phyloP scores from a whole-genome alignment of 169 alveolate species.

The Cryptosporidium muris region DNA sequence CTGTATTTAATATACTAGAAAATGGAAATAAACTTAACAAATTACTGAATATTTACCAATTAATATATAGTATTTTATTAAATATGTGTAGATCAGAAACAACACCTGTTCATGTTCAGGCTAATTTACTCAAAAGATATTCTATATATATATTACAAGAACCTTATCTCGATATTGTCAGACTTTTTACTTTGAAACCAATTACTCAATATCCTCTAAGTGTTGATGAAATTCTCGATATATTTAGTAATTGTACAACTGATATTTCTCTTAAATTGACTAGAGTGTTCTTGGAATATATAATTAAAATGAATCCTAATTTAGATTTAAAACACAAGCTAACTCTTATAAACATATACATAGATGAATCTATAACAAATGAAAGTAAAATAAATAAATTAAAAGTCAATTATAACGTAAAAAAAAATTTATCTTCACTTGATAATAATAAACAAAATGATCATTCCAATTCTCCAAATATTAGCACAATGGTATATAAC shows the following conservation, averaged over 20 bases:
- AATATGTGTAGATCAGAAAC: constrained; percentile 41
- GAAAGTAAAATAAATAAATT: neutral
- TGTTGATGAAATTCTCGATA: constrained; percentile 37
- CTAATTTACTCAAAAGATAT: constrained; percentile 48
- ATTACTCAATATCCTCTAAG: constrained; percentile 51
- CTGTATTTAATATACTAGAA: neutral
- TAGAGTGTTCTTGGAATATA: constrained; percentile 41
- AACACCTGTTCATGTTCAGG: constrained; percentile 65
- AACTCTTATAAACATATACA: constrained; percentile 31
- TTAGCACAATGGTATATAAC: too few relatives aligned
- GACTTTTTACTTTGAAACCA: constrained; percentile 44
- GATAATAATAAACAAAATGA: too few relatives aligned
- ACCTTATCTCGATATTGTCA: constrained; percentile 7
- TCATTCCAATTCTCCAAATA: too few relatives aligned
- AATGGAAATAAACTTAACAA: neutral
- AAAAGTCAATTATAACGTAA: too few relatives aligned
- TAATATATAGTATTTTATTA: constrained; percentile 17
- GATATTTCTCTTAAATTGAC: constrained; percentile 15
- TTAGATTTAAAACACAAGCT: constrained; percentile 35
- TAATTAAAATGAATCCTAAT: constrained; percentile 13
- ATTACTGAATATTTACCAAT: constrained; percentile 19
- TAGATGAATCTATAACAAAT: constrained; percentile 11
- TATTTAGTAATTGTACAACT: constrained; percentile 15
- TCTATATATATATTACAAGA: constrained; percentile 27
- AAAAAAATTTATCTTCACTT: too few relatives aligned